phyloP scores from a whole-genome alignment of 2,329 filamentous ascomycete genomes.

The Sphaerulina musiva region DNA sequence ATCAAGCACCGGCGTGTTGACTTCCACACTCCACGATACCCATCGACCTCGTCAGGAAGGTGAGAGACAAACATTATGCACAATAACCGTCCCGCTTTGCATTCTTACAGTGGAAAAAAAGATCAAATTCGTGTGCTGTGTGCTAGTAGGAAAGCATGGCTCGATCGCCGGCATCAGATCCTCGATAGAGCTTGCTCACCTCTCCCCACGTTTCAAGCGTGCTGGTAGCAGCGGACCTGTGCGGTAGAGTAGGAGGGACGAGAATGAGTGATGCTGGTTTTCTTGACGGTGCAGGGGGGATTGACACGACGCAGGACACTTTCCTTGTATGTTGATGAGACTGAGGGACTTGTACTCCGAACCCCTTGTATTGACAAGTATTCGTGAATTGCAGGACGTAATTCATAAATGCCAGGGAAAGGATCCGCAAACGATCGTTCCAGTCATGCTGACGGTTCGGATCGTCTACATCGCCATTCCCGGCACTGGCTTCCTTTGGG shows the following conservation, averaged over 20 bases:
- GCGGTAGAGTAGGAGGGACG: neutral
- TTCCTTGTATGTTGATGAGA: conserved; percentile 4
- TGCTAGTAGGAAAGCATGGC: conserved; percentile 1
- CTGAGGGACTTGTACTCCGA: conserved; percentile 16
- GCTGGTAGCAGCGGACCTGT: neutral
- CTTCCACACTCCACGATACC: neutral
- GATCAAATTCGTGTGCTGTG: neutral
- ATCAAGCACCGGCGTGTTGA: neutral
- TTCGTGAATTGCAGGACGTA: conserved; percentile 20
- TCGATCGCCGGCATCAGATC: neutral
- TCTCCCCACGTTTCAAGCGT: neutral
- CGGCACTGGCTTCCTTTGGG: conserved; percentile 43
- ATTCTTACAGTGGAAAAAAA: neutral
- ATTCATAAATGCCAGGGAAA: conserved; percentile 23
- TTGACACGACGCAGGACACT: conserved; percentile 3
- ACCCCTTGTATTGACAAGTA: conserved; percentile 15
- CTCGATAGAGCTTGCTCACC: neutral
- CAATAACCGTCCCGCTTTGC: neutral
- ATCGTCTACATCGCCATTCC: conserved; percentile 39
- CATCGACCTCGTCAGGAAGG: neutral
- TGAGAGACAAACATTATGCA: neutral
- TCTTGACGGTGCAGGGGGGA: neutral
- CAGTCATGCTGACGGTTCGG: conserved; percentile 3
- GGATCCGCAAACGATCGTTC: conserved; percentile 14
- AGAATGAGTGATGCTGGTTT: neutral